phyloP scores from a whole-genome alignment of 2,329 filamentous ascomycete species.

The Elsinoe fawcettii region DNA sequence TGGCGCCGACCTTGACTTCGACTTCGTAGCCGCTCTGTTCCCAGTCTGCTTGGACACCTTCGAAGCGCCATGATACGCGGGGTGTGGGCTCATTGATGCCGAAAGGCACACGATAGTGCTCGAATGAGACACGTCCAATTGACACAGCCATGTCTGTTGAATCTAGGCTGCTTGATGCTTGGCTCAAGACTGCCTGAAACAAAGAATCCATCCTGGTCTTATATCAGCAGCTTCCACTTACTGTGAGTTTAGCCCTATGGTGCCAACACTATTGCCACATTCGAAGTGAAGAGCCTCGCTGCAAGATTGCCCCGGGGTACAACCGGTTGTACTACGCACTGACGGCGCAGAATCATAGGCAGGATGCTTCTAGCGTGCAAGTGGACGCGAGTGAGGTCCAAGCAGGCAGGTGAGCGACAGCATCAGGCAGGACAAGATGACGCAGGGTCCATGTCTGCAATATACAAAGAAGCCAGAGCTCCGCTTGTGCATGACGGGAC shows the following conservation, averaged over 20 bases:
- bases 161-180: not conserved
- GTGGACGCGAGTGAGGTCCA: not conserved
- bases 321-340: too few relatives aligned
- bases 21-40: conserved; percentile 11
- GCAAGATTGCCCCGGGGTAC: not conserved
- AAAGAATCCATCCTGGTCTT: not conserved
- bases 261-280: not conserved
- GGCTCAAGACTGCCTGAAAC: not conserved
- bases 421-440: not conserved
- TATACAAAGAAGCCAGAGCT: not conserved
- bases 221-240: not conserved
- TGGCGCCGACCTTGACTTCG: conserved; percentile 13
- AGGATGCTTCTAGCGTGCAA: not conserved
- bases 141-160: not conserved
- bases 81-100: conserved; percentile 6
- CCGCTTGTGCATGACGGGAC: not conserved
- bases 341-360: too few relatives aligned
- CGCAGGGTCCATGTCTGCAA: not conserved
- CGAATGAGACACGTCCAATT: not conserved
- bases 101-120: not conserved
- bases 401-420: not conserved
- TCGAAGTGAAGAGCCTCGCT: not conserved
- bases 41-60: conserved; percentile 7
- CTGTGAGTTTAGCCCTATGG: not conserved
- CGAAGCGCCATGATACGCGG: conserved; percentile 15